A percentile compares a stretch with the other conserved stretches of the same genome.
Conservation (phyloP, 2,329 filamentous ascomycete genomes). For the Taxawa tesnikishii region DNA sequence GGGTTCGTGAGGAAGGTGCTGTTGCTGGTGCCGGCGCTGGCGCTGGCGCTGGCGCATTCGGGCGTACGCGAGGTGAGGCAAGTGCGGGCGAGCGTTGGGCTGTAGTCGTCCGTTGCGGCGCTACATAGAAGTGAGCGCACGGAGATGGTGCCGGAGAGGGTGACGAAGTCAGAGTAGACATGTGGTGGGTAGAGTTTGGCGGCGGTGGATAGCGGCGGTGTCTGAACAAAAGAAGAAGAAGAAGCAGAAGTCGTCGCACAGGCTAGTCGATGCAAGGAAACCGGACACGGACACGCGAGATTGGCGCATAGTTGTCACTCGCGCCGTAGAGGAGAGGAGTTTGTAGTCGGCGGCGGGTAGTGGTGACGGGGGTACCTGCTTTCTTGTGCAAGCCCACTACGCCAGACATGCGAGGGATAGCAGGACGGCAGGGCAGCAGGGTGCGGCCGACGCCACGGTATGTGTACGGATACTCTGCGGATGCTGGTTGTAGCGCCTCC, state of each 20-base stretch:
- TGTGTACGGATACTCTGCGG: too few relatives aligned
- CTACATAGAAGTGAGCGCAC: constrained; percentile 7
- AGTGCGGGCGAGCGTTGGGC: constrained; percentile 1
- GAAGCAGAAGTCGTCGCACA: neutral
- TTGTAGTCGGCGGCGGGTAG: too few relatives aligned
- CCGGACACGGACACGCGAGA: constrained; percentile 2
- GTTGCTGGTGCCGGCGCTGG: constrained; percentile 4
- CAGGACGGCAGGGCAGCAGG: too few relatives aligned
- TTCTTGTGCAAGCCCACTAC: too few relatives aligned
- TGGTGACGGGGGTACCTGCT: too few relatives aligned
- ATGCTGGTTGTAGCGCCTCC: too few relatives aligned
- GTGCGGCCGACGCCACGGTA: too few relatives aligned
- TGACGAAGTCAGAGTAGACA: constrained; percentile 19
- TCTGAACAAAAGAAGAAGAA: constrained; percentile 1
- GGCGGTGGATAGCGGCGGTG: too few relatives aligned
- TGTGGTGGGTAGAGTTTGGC: too few relatives aligned
- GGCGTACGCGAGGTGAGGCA: constrained; percentile 3
- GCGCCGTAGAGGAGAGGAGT: too few relatives aligned
- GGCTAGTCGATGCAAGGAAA: too few relatives aligned
- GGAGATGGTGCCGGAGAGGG: constrained; percentile 18
- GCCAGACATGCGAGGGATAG: too few relatives aligned
- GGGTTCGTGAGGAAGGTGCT: neutral
- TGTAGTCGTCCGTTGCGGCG: constrained; percentile 2
- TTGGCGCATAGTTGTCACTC: constrained; percentile 7
- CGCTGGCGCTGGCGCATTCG: neutral